A percentile compares a stretch with the other conserved stretches of the same genome.
These are phyloP conservation scores for Cercospora sesami DNA, from an alignment of 2,329 filamentous ascomycete genomes.

Conservation along the genomic window DNA sequence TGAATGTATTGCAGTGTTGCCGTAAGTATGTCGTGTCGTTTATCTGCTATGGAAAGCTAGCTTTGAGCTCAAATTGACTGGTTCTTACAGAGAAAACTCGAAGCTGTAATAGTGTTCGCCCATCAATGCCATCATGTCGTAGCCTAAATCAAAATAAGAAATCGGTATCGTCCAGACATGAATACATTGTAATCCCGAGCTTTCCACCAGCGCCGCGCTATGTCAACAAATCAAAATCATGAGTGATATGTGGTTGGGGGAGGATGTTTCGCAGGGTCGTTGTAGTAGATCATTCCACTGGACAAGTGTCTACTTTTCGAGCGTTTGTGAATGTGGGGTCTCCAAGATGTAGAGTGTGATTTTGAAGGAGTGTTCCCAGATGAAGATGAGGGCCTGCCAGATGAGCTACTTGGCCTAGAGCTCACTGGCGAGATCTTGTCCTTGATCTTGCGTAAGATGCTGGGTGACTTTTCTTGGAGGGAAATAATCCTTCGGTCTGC, in stretches of 20 bases:
- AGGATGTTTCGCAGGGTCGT: constrained; percentile 22
- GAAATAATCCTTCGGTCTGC: constrained; percentile 6
- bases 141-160: not conserved
- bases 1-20: constrained; percentile 50
- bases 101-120: constrained; percentile 8
- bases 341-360: not conserved
- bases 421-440: constrained; percentile 16
- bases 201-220: constrained; percentile 10
- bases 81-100: constrained; percentile 5
- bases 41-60: not conserved
- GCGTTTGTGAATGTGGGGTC: constrained; percentile 13
- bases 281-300: constrained; percentile 32
- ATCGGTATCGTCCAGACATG: not conserved
- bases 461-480: constrained; percentile 7
- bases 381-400: not conserved
- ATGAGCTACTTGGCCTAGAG: constrained; percentile 8
- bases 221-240: constrained; percentile 4
- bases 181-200: not conserved
- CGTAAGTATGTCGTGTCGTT: constrained; percentile 28
- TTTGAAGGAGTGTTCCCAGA: constrained; percentile 6
- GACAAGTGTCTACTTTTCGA: constrained; percentile 26
- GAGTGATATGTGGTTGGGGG: constrained; percentile 8
- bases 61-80: constrained; percentile 6
- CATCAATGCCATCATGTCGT: not conserved
- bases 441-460: constrained; percentile 18